Base-by-base conservation (phyloP, 495 filamentous ascomycete genomes). In the Aspergillus leporis region DNA sequence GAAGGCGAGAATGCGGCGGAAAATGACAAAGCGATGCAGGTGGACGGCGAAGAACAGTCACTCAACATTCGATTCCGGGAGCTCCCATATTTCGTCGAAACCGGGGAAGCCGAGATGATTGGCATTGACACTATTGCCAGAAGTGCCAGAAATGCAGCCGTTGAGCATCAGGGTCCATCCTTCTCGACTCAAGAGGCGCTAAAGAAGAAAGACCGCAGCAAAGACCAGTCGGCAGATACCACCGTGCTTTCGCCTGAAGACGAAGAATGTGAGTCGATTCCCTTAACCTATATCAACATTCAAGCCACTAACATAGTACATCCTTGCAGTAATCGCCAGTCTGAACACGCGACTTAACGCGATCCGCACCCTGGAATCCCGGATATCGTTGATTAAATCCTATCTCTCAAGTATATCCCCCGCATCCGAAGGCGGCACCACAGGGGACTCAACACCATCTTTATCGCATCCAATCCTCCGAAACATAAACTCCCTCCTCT, bases 71-170 rank as follows among this genome's bases (percentile, higher is more conserved):
- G 83, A 59, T 98, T 97, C 75, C 83, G 89, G 23, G 90, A 93
- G 68, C 70, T 97, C 31, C 86, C 88, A 18, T 97, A 93, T 70
- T 84, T 86, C 0, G 85, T 97, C 18, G 94, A 99, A 70, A 97
- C 92, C 0, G 90, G 90, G 16, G 92, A 98, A 71, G 90, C 94
- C 8, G 95, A 99, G 76, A 97, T 98, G 92, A 97, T 99, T 64
- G 86, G 87, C 40, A 87, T 98, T 63, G 90, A 98, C 64, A 93
- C 90, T 58, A 89, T 98, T 30, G 93, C 93, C 1, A 83, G 87
- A 49, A 88, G 87, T 23, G 90, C 87, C 25, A 89, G 87, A 1
- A 92, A 90, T 64, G 94, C 93, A 16, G 83, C 86, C 14, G 76
- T 84, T 2, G 77, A 84, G 40, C 59, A 63, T 2, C 64, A 69